Evolutionary conservation across 2,329 filamentous ascomycete species (phyloP), one percentile per base, ranked within the genome.

Genomic region (Macrophomina tecta): DNA sequence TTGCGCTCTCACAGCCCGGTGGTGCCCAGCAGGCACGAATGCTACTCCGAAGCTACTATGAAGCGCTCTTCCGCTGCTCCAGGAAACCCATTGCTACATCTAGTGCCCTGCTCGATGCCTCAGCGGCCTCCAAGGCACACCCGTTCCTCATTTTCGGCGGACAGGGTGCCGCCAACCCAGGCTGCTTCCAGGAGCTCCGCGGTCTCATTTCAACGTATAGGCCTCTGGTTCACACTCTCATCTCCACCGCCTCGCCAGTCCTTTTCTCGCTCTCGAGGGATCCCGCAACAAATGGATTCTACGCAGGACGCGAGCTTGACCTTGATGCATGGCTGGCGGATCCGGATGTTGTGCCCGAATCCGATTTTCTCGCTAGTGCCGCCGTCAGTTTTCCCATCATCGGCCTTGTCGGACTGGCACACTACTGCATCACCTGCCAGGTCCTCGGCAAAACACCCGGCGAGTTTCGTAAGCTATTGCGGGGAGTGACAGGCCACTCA

Each of bases 381-480:
- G 8, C 79, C 4, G 72, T 81, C 18, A 81, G 79, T 70, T 76
- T 80, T 51, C 79, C 79, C 1, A 56, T 81, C 6, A 79, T 80
- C 23, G 79, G 77, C 0, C 69, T 79, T 12, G 60, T 78, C 9
- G 73, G 76, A 53, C 72, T 81, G 28, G 69, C 75, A 28, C 73
- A 70, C 9, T 70, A 68, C 65, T 66, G 64, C 18, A 34, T 70
- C 18, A 52, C 60, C 2, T 77, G 76, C 68, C 74, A 72, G 12
- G 65, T 73, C 9, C 69, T 66, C 12, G 67, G 73, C 8, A 70
- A 72, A 1, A 72, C 72, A 6, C 78, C 78, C 0, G 77, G 76
- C 3, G 73, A 76, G 7, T 65, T 79, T 58, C 69, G 72, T 11
- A 64, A 69, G 32, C 64, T 56, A 34, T 71, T 72, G 52, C 69